Evolutionary conservation across 2,329 filamentous ascomycete genomes (phyloP), one percentile per base, ranked within the genome.

Genomic region (Penicillium decumbens): DNA sequence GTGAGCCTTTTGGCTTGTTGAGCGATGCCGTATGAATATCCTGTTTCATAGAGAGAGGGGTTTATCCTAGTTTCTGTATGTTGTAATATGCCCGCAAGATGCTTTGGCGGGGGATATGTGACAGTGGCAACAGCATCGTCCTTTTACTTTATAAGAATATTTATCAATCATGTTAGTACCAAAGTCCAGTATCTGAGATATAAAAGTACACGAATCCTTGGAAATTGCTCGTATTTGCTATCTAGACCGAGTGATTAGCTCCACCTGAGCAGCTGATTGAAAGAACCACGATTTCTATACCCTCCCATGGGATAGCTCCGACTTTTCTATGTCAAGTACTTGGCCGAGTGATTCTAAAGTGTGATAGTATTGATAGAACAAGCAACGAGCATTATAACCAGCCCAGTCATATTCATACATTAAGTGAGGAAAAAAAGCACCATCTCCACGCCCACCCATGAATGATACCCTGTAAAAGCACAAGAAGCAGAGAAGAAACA

Each of bases 351-450:
- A 12, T 29, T 12, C 28, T 13, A 29, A 12, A 20, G 10, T 10
- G 1, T 28, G 27, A 28, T 20, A 5, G 15, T 12, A 12, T 20
- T 37, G 33, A 13, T 38, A 41, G 38, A 35, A 25, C 12, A 41
- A 7, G 8, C 29, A 25, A 24, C 38, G 27, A n/a, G 42, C 44
- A 39, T 50, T 24, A 27, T 35, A 44, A 32, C 45, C 39, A 42
- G 41, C 38, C 43, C 39, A 42, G 41, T 53, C 54, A 57, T 57
- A 57, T 55, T 57, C 49, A 50, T 57, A 57, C 54, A 57, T 57
- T 52, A 53, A 49, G 38, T 49, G 49, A 42, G 38, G 42, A 45
- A 46, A 18, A 42, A 45, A 47, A 39, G 24, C 37, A 50, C 51
- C 49, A 41, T 49, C 40, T n/a, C 37, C 49, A 43, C 52, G 45